Base-by-base conservation (phyloP, 768 basidiomycete genomes). In the Xerocomus potaroensis region DNA sequence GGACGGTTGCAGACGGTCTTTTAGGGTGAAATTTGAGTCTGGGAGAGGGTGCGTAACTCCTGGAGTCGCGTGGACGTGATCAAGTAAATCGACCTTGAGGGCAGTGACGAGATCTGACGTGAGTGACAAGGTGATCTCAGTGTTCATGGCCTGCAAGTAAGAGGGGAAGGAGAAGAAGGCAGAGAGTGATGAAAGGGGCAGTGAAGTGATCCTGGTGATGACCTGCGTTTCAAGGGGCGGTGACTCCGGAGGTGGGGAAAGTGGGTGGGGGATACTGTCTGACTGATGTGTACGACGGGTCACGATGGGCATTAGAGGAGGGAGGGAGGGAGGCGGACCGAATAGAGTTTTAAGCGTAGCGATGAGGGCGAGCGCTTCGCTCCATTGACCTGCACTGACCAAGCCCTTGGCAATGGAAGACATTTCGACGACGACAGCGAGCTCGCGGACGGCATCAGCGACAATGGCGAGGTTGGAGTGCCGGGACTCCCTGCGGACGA, bases 381-480 rank as follows among this genome's bases (percentile, higher is more conserved):
- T 79, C 87, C 91, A 97, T 54, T 96, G 89, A 1, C 89, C 91
- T 16, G 83, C 83, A 39, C 74, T 75, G n/a, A 93, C 90, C 43
- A 96, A 65, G 21, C 78, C 73, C 46, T 76, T 80, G 23, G 85
- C 82, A 33, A 91, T 76, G 3, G 77, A 77, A 0, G 83, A 74
- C 75, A 89, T 84, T 58, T 96, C 91, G 41, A 84, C 78, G 22
- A 93, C 81, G 14, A 81, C 80, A 8, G 73, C 73, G 8, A 94
- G 72, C 42, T 81, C 75, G 46, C 72, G 76, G 49, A 86, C 76
- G 2, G 83, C 79, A 39, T 82, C 78, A 36, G 74, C 66, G 12
- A 92, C 80, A 21, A 68, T 65, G 6, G 70, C 68, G n/a, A 94
- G 50, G 47, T 83, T 80, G 39, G 72, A 69, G 48, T 87, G 68